A percentile compares a stretch with the other conserved stretches of the same genome.
These are phyloP conservation scores for Magnusiomyces magnusii DNA, from an alignment of 1,139 yeast species.

Conservation along the genomic window DNA sequence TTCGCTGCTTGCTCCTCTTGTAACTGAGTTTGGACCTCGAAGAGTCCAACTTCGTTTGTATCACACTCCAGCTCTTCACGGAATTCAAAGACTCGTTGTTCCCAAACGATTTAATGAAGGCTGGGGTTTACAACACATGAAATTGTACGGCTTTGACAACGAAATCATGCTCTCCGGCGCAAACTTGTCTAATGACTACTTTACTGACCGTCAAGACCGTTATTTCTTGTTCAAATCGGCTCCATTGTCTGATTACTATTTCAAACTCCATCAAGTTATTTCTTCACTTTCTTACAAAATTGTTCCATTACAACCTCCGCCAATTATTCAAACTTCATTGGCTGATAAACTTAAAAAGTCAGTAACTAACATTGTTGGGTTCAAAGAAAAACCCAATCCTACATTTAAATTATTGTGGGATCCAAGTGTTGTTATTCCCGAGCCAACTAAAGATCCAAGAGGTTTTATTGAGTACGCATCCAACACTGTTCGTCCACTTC, in stretches of 20 bases:
- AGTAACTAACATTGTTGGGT: slow-evolving; percentile 3
- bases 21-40: slow-evolving; percentile 54
- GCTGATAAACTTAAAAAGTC: slow-evolving; percentile 7
- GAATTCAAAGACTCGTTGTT: slow-evolving; percentile 52
- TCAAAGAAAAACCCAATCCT: slow-evolving; percentile 13
- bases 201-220: slow-evolving; percentile 93
- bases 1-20: slow-evolving; percentile 58
- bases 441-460: slow-evolving; percentile 55
- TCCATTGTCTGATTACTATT: slow-evolving; percentile 63
- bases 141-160: slow-evolving; percentile 88
- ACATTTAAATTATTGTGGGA: slow-evolving; percentile 67
- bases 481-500: slow-evolving; percentile 47
- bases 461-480: slow-evolving; percentile 57
- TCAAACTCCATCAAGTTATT: slow-evolving; percentile 56
- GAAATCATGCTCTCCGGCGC: slow-evolving; percentile 90
- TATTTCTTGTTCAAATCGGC: slow-evolving; percentile 63
- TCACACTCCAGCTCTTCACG: slow-evolving; percentile 81
- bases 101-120: slow-evolving; percentile 91
- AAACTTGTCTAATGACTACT: slow-evolving; percentile 81
- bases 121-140: slow-evolving; percentile 94
- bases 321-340: not conserved
- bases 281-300: slow-evolving; percentile 63
- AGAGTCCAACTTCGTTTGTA: slow-evolving; percentile 78
- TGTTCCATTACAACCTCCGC: slow-evolving; percentile 26
- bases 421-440: slow-evolving; percentile 53